Evolutionary conservation across 306 rosid species (phyloP).

Genomic region (Dicorynia guianensis): DNA sequence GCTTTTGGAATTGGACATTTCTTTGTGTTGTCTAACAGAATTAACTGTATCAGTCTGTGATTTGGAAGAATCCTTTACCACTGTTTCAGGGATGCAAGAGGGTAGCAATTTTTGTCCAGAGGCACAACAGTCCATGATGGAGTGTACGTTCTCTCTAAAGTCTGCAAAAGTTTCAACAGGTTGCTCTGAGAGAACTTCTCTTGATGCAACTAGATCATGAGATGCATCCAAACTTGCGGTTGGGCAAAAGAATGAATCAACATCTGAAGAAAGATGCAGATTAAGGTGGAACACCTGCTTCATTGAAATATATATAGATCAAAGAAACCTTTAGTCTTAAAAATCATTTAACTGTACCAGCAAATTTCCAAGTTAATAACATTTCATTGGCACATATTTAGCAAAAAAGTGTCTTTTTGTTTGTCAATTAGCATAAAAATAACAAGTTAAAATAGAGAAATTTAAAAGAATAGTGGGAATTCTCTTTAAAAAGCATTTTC

Average conservation of each 20-base stretch:
- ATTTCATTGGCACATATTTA: constrained; percentile 19
- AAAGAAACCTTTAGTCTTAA: constrained; percentile 29
- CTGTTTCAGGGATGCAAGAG: constrained; percentile 42
- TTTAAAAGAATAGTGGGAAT: constrained; percentile 21
- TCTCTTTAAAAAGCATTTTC: constrained; percentile 23
- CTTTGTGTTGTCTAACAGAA: constrained; percentile 44
- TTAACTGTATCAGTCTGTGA: constrained; percentile 45
- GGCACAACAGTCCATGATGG: constrained; percentile 19
- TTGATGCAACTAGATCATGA: constrained; percentile 42
- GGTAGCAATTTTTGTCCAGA: constrained; percentile 46
- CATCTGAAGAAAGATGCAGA: constrained; percentile 74
- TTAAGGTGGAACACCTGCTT: constrained; percentile 69
- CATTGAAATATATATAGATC: constrained; percentile 29
- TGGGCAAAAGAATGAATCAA: constrained; percentile 48
- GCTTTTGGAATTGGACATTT: constrained; percentile 41
- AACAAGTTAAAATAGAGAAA: constrained; percentile 27
- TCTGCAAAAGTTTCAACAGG: constrained; percentile 46
- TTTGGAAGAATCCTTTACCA: constrained; percentile 40
- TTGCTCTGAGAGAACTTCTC: constrained; percentile 43
- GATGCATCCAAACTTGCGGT: constrained; percentile 58
- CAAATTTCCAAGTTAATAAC: background rate
- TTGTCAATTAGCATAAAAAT: constrained; percentile 8
- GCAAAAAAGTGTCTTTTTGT: constrained; percentile 13
- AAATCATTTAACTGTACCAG: background rate
- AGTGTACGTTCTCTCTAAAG: constrained; percentile 46